A percentile compares a stretch with the other conserved stretches of the same genome.
phyloP scores from a whole-genome alignment of 768 basidiomycete species.

The Tremella fuciformis region DNA sequence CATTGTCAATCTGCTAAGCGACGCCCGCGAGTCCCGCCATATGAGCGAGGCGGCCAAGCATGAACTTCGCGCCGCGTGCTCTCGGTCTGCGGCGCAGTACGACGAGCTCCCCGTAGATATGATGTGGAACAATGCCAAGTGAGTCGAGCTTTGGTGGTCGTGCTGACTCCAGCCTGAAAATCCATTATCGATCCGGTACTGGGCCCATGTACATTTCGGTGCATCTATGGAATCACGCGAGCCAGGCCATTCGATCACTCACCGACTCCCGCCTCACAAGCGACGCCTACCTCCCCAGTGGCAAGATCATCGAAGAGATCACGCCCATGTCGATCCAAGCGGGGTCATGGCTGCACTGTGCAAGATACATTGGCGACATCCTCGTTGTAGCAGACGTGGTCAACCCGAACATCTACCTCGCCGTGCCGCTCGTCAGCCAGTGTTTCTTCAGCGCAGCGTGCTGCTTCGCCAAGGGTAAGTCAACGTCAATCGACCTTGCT shows the following conservation, averaged over 20 bases:
- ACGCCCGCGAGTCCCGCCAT: not conserved
- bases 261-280: not conserved
- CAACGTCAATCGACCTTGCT: not conserved
- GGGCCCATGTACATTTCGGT: slow-evolving; percentile 3
- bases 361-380: not conserved
- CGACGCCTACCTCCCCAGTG: not conserved
- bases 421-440: slow-evolving; percentile 4
- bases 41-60: slow-evolving; percentile 1
- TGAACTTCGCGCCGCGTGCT: not conserved
- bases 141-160: not conserved
- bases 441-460: not conserved
- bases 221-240: slow-evolving; percentile 2
- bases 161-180: slow-evolving; percentile 1
- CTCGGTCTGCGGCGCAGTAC: not conserved
- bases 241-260: slow-evolving; percentile 6
- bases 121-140: slow-evolving; percentile 8
- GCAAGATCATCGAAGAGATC: not conserved
- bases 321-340: slow-evolving; percentile 6
- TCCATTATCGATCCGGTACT: not conserved
- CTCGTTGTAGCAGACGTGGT: slow-evolving; percentile 1
- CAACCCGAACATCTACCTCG: slow-evolving; percentile 2
- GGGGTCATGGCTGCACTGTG: slow-evolving; percentile 3
- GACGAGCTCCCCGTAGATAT: slow-evolving; percentile 7
- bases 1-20: not conserved
- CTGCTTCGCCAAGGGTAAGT: slow-evolving; percentile 4